Conservation (phyloP, 768 basidiomycete genomes). For the Amanita brunnescens region DNA sequence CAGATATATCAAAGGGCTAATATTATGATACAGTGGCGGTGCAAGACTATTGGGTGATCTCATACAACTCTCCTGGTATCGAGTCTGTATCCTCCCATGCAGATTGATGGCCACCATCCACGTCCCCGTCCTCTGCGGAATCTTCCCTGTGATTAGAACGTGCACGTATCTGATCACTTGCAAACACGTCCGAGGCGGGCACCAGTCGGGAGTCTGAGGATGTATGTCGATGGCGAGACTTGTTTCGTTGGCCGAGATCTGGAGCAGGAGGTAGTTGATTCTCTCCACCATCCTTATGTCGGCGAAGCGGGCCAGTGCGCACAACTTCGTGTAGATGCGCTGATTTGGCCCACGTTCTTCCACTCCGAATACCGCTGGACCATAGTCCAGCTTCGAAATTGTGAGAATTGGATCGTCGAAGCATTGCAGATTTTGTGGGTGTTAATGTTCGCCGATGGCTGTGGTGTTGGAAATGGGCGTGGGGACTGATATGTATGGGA, state of each 20-base stretch:
- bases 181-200: neutral
- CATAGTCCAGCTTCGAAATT: conserved; percentile 8
- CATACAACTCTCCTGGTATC: neutral
- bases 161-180: neutral
- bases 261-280: neutral
- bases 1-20: no score
- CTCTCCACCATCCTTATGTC: neutral
- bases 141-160: neutral
- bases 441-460: conserved; percentile 1
- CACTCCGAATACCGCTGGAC: conserved; percentile 26
- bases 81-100: conserved; percentile 6
- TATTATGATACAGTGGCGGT: neutral
- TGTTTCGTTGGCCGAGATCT: neutral
- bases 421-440: neutral
- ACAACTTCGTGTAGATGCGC: conserved; percentile 62
- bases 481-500: neutral
- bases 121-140: neutral
- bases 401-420: conserved; percentile 5
- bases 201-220: neutral
- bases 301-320: neutral
- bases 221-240: neutral
- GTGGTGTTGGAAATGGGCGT: neutral
- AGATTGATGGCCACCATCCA: neutral
- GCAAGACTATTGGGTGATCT: neutral
- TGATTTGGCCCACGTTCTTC: conserved; percentile 52